Base-by-base conservation (phyloP, 2,329 filamentous ascomycete genomes). In the Epichloe uncinata region DNA sequence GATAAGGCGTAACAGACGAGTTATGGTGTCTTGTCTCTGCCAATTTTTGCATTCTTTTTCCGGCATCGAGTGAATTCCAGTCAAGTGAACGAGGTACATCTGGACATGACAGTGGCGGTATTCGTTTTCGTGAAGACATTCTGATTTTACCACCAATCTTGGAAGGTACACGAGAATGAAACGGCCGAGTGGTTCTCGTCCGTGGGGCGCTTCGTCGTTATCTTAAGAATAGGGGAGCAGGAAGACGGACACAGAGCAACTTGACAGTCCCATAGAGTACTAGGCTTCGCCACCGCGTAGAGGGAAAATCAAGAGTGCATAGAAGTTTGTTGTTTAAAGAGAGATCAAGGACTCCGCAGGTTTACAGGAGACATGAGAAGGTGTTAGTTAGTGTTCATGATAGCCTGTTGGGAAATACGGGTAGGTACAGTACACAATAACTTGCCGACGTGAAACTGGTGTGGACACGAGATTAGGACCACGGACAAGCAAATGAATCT, bases 1-100 rank as follows among this genome's bases (percentile, higher is more conserved):
- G 85, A 66, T 97, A 97, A 54, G 93, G 91, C 55, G 89, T 96
- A 62, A 85, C 77, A 63, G 79, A 79, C 64, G 79, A 26, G 22
- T 36, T 9, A 11, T 9, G 15, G 11, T n/a, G 18, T 34, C 22
- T 34, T 13, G 12, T 34, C 5, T 18, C 37, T 11, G 35, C 33
- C 45, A 11, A 3, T 9, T 49, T 20, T 45, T 63, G 60, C 16
- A 60, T 54, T 50, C 1, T 60, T 63, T 42, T 56, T 58, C 56
- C 58, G 52, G 63, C 55, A 47, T 68, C 63, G 55, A 69, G 57
- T 16, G 69, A 66, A 48, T 67, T 61, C 50, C 64, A 57, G 34
- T 59, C 62, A 44, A 72, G 37, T 11, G 18, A 47, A 13, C 16
- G 33, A 38, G 42, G 42, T 20, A 49, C n/a, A 11, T 38, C 42